Percentiles rank a stretch among this genome's conserved stretches.
Conservation (phyloP, 2,329 filamentous ascomycete genomes). For the Cryphonectria nitschkei region DNA sequence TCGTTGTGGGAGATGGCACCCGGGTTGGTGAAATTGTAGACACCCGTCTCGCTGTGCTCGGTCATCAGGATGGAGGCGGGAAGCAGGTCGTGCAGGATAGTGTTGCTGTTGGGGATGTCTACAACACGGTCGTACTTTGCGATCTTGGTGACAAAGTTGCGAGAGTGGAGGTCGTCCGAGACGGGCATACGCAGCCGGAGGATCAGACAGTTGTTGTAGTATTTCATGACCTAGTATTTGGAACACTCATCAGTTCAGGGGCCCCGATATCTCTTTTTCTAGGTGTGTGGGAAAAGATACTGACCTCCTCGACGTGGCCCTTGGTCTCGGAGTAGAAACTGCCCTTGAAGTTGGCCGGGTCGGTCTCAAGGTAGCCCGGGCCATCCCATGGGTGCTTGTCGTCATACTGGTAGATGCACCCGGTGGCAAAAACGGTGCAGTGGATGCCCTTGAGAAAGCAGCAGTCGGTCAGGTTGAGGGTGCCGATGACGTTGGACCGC, state of each 20-base stretch:
- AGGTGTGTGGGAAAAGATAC: slow-evolving; percentile 29
- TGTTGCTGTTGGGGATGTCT: slow-evolving; percentile 71
- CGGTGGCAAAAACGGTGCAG: slow-evolving; percentile 68
- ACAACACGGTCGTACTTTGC: slow-evolving; percentile 66
- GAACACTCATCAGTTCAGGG: not conserved
- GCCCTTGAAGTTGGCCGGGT: slow-evolving; percentile 66
- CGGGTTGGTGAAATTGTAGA: slow-evolving; percentile 74
- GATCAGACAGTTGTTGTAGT: slow-evolving; percentile 64
- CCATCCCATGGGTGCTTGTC: slow-evolving; percentile 63
- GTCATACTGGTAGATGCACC: slow-evolving; percentile 70
- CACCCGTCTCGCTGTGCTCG: slow-evolving; percentile 63
- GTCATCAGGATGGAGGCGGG: slow-evolving; percentile 63
- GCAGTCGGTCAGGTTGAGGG: slow-evolving; percentile 64
- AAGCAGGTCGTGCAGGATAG: slow-evolving; percentile 66
- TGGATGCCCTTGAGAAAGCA: slow-evolving; percentile 64
- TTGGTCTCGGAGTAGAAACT: slow-evolving; percentile 73
- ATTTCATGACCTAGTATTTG: slow-evolving; percentile 57
- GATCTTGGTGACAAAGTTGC: slow-evolving; percentile 73
- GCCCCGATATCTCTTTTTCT: not conserved
- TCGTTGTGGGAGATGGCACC: slow-evolving; percentile 74
- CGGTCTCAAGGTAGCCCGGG: slow-evolving; percentile 63
- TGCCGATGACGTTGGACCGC: slow-evolving; percentile 68
- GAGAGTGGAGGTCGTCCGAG: slow-evolving; percentile 66
- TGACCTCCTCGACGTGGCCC: slow-evolving; percentile 65
- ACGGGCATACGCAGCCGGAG: slow-evolving; percentile 72